Base-by-base conservation (phyloP, 2,329 filamentous ascomycete genomes). In the Monosporascus sp. region DNA sequence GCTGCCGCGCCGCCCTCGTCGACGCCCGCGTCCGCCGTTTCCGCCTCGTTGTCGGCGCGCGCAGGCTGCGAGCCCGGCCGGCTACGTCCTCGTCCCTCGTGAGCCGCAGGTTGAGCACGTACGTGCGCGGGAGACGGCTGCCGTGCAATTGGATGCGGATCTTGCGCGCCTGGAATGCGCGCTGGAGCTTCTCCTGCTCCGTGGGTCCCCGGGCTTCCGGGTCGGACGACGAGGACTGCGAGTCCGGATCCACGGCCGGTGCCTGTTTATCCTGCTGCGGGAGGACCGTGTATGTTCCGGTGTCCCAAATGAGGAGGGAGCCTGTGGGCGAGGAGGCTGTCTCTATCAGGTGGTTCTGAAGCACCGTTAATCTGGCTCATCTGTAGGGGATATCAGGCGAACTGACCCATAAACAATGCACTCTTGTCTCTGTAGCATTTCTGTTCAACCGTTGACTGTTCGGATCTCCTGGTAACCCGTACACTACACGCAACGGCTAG, bases 281-380 rank as follows among this genome's bases (percentile, higher is more conserved):
- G 14, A 86, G 69, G 11, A 85, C 64, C 44, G 75, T 72, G 59
- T 83, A 86, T 35, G 77, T 78, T 2, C 82, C 82, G 1, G 79
- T 83, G 59, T 85, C 82, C 82, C 82, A 86, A 41, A 86, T 79
- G 9, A 86, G 70, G 54, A 86, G 72, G 8, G 79, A 83, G 2
- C 82, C 82, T 3, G 81, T 83, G 15, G 70, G 66, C 2, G 62
- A 31, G 2, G 79, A 81, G 3, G 76, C 82, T 1, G 79, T 82
- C 61, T 86, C 82, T 50, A 83, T 75, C 8, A 86, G 74, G 58
- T 85, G 81, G 54, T 83, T 85, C 80, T 82, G 48, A 20, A n/a
- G 7, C 9, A 43, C 9, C 22, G 25, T 50, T 50, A 44, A 49
- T 22, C 11, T 17, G 7, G n/a, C 48, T 37, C 25, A 14, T 38